Percentiles rank a stretch among this genome's conserved stretches.
Evolutionary conservation across 305 asterid genomes (phyloP).

Genomic region (Plantago coronopus): DNA sequence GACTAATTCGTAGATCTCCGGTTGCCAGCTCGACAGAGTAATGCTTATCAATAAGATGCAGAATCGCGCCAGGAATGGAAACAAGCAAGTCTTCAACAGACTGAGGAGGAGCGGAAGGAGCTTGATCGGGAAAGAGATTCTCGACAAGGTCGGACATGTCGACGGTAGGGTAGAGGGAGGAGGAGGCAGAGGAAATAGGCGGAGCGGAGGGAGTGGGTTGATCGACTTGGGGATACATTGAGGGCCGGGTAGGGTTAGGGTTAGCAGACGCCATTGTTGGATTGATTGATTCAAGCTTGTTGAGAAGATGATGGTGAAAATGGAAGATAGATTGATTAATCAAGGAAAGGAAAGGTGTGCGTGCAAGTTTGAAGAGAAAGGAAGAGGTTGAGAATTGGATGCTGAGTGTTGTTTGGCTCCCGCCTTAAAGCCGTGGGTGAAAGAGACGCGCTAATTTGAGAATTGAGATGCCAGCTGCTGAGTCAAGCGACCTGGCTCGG

Average conservation of each 20-base stretch:
- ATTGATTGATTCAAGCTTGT: not conserved
- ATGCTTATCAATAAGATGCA: conserved; percentile 73
- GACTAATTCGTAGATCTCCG: conserved; percentile 61
- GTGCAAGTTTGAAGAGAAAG: not conserved
- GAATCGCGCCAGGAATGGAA: conserved; percentile 62
- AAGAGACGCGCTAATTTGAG: no score
- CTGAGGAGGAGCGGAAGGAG: conserved; percentile 64
- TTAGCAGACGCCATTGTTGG: conserved; percentile 51
- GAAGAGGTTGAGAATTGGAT: not conserved
- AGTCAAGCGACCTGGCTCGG: no score
- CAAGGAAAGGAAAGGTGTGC: no score
- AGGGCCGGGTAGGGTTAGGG: conserved; percentile 37
- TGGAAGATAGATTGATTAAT: not conserved
- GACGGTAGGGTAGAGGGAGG: conserved; percentile 59
- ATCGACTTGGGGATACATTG: conserved; percentile 55
- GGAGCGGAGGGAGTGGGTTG: conserved; percentile 26
- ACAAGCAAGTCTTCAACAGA: conserved; percentile 45
- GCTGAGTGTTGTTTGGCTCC: not conserved
- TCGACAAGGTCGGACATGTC: conserved; percentile 40
- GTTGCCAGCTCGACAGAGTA: conserved; percentile 90
- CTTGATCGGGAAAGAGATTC: conserved; percentile 40
- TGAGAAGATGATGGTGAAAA: not conserved
- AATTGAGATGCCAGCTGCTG: no score
- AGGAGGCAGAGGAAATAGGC: conserved; percentile 31
- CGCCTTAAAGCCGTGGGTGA: not conserved